Evolutionary conservation across 176 grass and related monocot genomes (phyloP).

Genomic region (Saccharum officinarum): DNA sequence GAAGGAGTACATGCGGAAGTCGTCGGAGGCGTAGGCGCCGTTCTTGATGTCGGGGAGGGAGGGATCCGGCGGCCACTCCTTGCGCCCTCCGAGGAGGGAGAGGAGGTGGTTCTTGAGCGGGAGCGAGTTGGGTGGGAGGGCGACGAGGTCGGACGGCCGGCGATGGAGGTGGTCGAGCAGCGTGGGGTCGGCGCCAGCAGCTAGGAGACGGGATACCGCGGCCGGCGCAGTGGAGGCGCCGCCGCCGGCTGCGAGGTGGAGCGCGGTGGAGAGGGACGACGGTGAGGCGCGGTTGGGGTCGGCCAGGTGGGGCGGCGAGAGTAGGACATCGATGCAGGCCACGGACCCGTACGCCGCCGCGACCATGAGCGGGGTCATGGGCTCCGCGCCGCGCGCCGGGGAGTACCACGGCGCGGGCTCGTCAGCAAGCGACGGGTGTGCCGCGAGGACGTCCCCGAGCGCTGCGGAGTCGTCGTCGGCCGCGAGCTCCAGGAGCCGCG

Average conservation of each 20-base stretch:
- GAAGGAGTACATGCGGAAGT: slow-evolving; percentile 86
- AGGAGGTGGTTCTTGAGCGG: slow-evolving; percentile 47
- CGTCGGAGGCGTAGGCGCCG: slow-evolving; percentile 74
- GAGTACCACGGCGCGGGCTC: slow-evolving; percentile 62
- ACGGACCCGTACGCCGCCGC: slow-evolving; percentile 62
- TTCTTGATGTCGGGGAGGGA: slow-evolving; percentile 84
- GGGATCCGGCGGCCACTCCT: slow-evolving; percentile 76
- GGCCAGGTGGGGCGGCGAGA: slow-evolving; percentile 41
- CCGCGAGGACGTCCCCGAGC: slow-evolving; percentile 37
- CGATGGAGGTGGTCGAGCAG: slow-evolving; percentile 48
- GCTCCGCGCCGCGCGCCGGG: slow-evolving; percentile 44
- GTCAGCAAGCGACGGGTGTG: slow-evolving; percentile 45
- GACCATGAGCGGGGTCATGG: slow-evolving; percentile 69
- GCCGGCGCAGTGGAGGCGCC: slow-evolving; percentile 37
- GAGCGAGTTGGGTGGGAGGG: slow-evolving; percentile 31
- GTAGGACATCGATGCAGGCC: slow-evolving; percentile 48
- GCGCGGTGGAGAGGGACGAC: slow-evolving; percentile 43
- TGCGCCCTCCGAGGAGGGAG: slow-evolving; percentile 54
- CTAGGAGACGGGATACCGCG: slow-evolving; percentile 51
- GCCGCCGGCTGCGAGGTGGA: slow-evolving; percentile 65
- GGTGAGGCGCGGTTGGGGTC: slow-evolving; percentile 53
- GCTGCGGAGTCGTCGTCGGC: slow-evolving; percentile 44
- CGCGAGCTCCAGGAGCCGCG: slow-evolving; percentile 51
- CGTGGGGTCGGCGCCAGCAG: slow-evolving; percentile 51
- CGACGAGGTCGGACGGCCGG: slow-evolving; percentile 54